These are phyloP conservation scores for Solanum hybrid DNA, from an alignment of 305 asterid species.

Conservation along the genomic window DNA sequence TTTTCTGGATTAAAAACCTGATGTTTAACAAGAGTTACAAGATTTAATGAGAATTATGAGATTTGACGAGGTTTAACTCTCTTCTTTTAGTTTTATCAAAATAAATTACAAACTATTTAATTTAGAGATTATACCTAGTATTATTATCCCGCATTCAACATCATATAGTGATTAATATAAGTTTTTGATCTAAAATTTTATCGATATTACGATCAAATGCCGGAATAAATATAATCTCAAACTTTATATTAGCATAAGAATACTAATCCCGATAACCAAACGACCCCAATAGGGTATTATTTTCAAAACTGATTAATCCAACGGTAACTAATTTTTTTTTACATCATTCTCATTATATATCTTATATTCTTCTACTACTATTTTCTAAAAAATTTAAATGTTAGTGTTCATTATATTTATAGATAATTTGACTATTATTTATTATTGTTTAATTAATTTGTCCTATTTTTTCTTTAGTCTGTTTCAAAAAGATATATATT, in stretches of 20 bases:
- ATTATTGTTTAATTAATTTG: neutral
- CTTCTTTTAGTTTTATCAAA: neutral
- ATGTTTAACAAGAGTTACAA: neutral
- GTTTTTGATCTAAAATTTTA: neutral
- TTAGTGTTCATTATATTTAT: neutral
- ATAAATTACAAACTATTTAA: neutral
- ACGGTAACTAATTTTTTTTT: neutral
- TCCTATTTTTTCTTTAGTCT: neutral
- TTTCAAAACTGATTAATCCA: neutral
- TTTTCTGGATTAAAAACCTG: neutral
- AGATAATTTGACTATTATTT: neutral
- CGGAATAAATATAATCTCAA: neutral
- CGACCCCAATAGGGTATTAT: neutral
- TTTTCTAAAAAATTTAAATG: neutral
- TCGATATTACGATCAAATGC: neutral
- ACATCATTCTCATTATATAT: neutral
- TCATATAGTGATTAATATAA: neutral
- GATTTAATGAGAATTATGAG: neutral
- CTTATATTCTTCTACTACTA: neutral
- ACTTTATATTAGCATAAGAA: neutral
- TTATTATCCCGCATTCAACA: neutral
- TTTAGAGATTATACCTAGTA: neutral
- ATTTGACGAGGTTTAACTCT: neutral
- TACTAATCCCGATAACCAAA: neutral
- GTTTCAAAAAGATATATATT: neutral